These are phyloP conservation scores for Ceratocystis lukuohia DNA, from an alignment of 2,329 filamentous ascomycete genomes.

Conservation along the genomic window DNA sequence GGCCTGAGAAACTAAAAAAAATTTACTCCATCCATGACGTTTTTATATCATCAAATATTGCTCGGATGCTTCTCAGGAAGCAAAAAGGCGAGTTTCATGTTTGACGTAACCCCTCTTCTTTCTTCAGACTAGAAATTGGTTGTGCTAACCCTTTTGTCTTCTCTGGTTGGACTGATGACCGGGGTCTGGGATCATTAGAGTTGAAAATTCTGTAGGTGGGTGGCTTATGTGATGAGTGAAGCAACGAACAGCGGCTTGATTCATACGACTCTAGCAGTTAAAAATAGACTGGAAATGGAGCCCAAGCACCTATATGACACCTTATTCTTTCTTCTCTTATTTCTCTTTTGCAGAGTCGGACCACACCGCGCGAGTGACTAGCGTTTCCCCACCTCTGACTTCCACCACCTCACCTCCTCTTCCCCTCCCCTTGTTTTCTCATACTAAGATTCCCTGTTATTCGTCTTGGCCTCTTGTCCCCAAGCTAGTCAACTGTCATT, in stretches of 20 bases:
- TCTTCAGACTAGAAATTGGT: neutral
- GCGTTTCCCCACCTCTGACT: neutral
- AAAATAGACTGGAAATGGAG: too few species aligned
- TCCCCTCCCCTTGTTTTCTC: neutral
- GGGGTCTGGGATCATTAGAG: constrained; percentile 1
- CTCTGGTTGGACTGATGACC: neutral
- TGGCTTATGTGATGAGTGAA: neutral
- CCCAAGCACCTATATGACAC: too few species aligned
- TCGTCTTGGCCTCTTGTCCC: neutral
- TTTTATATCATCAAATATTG: neutral
- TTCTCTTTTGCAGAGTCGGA: neutral
- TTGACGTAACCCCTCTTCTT: neutral
- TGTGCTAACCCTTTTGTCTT: too few species aligned
- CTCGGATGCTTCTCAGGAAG: constrained; percentile 1
- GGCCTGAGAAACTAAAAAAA: neutral
- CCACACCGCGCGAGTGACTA: neutral
- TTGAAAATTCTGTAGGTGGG: neutral
- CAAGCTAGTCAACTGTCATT: neutral
- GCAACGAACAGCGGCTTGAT: too few species aligned
- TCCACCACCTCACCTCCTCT: neutral
- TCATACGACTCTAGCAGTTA: too few species aligned
- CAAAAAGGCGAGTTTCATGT: constrained; percentile 2
- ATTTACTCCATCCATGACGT: neutral
- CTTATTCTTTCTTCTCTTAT: too few species aligned
- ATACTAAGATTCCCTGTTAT: too few species aligned